These are phyloP conservation scores for Wickerhamomyces tratensis DNA, from an alignment of 805 yeast species.

Conservation along the genomic window DNA sequence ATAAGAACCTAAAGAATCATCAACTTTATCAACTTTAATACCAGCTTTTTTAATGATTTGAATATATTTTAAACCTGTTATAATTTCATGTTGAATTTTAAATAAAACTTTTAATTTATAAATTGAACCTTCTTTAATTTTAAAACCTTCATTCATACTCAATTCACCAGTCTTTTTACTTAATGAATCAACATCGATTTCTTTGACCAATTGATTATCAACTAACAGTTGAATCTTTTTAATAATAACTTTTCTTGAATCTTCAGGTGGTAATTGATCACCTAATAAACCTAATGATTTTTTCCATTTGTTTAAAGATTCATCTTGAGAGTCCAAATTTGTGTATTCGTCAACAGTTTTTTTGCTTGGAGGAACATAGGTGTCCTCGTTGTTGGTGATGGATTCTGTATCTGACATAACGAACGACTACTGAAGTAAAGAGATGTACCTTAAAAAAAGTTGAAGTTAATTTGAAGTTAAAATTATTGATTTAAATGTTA, in stretches of 20 bases:
- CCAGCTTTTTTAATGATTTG: constrained; percentile 84
- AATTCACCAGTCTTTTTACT: constrained; percentile 46
- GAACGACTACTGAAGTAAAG: no score
- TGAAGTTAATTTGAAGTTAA: no score
- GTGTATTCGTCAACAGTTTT: constrained; percentile 80
- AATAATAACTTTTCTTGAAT: constrained; percentile 65
- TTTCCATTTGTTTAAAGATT: constrained; percentile 86
- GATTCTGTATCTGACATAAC: no score
- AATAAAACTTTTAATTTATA: constrained; percentile 69
- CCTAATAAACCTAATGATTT: constrained; percentile 70
- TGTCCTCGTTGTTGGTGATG: constrained; percentile 6
- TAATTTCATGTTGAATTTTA: constrained; percentile 81
- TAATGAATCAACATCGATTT: constrained; percentile 63
- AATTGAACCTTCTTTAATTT: constrained; percentile 68
- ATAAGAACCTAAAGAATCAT: constrained; percentile 84
- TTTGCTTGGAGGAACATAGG: constrained; percentile 34
- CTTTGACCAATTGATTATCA: constrained; percentile 47
- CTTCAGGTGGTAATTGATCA: constrained; percentile 51
- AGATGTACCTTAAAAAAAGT: no score
- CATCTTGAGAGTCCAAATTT: constrained; percentile 81
- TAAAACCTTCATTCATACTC: constrained; percentile 55
- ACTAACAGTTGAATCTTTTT: constrained; percentile 64
- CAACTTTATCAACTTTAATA: constrained; percentile 75
- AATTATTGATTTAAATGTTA: no score
- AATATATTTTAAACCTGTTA: constrained; percentile 82